Evolutionary conservation across 768 basidiomycete genomes (phyloP), one percentile per base, ranked within the genome.

Genomic region (Boletellus ananiceps): DNA sequence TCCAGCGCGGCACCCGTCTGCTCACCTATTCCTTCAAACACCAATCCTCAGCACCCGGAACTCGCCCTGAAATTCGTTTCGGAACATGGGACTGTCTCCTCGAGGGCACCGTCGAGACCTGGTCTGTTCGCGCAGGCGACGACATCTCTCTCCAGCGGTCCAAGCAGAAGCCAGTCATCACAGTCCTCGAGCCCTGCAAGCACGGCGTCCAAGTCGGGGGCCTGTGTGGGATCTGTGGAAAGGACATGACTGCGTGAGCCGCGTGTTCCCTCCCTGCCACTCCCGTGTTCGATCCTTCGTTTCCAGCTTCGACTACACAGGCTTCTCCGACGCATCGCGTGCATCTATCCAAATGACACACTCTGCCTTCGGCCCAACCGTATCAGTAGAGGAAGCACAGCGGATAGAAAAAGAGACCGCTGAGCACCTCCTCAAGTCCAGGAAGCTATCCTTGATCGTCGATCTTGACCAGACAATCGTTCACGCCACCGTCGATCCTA

Each of bases 381-480:
- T 97, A 36, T 94, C 93, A 1, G 73, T 91, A 47, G 88, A 91
- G 58, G 93, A 97, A 73, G 96, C 96, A 0, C 83, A 87, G 57
- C 81, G 88, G 34, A 84, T 97, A 53, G 93, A 95, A 65, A 76
- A 77, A 34, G 86, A 92, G 61, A 89, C 86, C 2, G 86, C 91
- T 1, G 73, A 84, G 1, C 84, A 84, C 57, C 81, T 99, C 32
- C 77, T 91, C 60, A 76, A 78, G 48, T 73, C 79, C 5, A 79
- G 83, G 46, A 92, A 84, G 65, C 82, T 99, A 29, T 92, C 90
- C 31, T 83, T 99, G 43, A 97, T 99, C 57, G 95, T 99, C 59
- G 96, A 99, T 74, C 80, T 99, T 31, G 96, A 99, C 71, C 96
- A 99, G 67, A 99, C 96, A 12, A 93, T 98, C 65, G 91, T 99